Base-by-base conservation (phyloP, 306 rosid genomes). In the Castanea mollissima region DNA sequence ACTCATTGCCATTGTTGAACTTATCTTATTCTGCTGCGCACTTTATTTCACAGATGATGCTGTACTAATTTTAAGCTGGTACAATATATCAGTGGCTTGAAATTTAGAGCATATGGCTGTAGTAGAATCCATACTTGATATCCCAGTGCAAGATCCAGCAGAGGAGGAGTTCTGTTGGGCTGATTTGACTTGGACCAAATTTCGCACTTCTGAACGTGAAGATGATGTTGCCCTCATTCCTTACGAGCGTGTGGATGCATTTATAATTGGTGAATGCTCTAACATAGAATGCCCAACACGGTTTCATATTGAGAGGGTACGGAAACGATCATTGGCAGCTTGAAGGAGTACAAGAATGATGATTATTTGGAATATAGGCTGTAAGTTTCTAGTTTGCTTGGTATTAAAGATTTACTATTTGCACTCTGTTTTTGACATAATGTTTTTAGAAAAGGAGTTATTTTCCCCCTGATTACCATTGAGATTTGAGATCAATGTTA, bases 151-250 rank as follows among this genome's bases (percentile, higher is more conserved):
- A 90, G 94, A 95, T 79, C 99, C 98, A n/a, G 76, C 84, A 1
- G 92, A 76, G 82, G 97, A 91, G 62, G 99, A 95, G 51, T 93
- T 95, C 67, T 89, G 89, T 73, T 81, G 98, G 74, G 85, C 89
- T 68, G 91, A 93, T 83, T 82, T 95, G 88, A 89, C 84, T 64
- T 93, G 99, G 98, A 91, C 90, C 79, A 93, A 93, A 85, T 93
- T 90, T 85, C 96, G 96, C 35, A 89, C 76, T 83, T 76, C 83
- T 14, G 94, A 95, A 76, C 95, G 87, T 74, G 85, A 90, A 62
- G 98, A 95, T 76, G 96, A 89, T 25, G 99, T 88, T 78, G 98
- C 97, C 20, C 21, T 93, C 70, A 93, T 95, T 80, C 99, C 97
- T 71, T 92, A 86, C 68, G 95, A 88, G 9, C 89, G 98, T 69